Base-by-base conservation (phyloP, 2,329 filamentous ascomycete genomes). In the Nannizziopsis barbatae region DNA sequence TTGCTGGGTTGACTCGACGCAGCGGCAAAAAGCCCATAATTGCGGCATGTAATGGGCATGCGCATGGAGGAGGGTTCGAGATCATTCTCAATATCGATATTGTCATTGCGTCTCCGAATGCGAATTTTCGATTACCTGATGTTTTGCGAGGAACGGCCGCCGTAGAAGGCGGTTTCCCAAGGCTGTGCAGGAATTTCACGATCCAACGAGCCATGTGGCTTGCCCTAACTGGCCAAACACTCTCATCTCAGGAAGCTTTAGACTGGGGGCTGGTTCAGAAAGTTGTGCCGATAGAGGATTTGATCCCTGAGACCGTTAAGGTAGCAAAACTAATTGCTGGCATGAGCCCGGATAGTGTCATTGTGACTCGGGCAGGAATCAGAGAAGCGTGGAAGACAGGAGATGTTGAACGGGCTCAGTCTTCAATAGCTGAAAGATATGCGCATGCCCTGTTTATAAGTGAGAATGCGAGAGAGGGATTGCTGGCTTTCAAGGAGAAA, bases 401-500 rank as follows among this genome's bases (percentile, higher is more conserved):
- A 9, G 76, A 78, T 11, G 81, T 79, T 0, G 76, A 79, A 61
- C 71, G 75, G 50, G 81, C 69, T 3, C 87, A 38, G 80, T 93
- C 7, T 85, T 93, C 70, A 90, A 80, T 67, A 84, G 94, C 75
- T 75, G 88, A 65, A 76, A 85, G 51, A 76, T 95, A 41, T 94
- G 94, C 73, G 84, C 93, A 68, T 75, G 80, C 45, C 10, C 61
- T 95, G 59, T 93, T 95, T 69, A 86, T 85, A 32, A 90, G 83
- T 62, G 77, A 86, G 67, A 90, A 96, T 67, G 50, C 50, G 10
- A 48, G 86, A 94, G 69, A 95, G 93, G 76, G 83, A 92, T 65
- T 87, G 85, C 79, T 80, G 65, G 88, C 88, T 10, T 94, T 94
- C 73, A 83, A 83, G 3, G 83, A 85, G 67, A 95, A 95, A 78